Evolutionary conservation across 202 grass and related monocot genomes (phyloP), one percentile per base, ranked within the genome.

Genomic region (Cymbopogon flexuosus): DNA sequence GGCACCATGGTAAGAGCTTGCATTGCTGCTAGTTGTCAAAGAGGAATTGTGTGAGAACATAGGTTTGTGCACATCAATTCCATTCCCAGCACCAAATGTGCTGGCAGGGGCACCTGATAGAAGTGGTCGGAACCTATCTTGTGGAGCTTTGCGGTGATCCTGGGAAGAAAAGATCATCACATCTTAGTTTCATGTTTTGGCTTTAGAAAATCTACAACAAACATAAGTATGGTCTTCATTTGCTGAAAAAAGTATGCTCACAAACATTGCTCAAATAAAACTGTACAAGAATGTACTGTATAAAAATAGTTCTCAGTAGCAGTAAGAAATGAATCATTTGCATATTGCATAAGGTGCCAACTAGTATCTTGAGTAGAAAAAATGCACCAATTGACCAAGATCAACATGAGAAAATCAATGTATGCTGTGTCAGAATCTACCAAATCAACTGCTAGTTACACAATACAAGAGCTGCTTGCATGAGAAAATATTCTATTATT

Each of bases 71-170:
- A 85, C 77, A 83, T 35, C 87, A 69, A 76, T 90, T 84, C 70
- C 72, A 73, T 87, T 94, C 18, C 84, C 88, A 85, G 66, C 29
- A 69, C 83, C 73, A 81, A 98, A 83, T 77, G 95, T 89, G 15
- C 76, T 89, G 42, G 88, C 60, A 72, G 95, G 92, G n/a, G 93
- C 90, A 87, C 88, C 89, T 75, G 95, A 98, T 67, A 98, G 73
- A 59, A 98, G 86, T 86, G 95, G 92, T n/a, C 95, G 86, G 73
- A 98, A 98, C 87, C 88, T 98, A 87, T 94, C 88, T 75, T 91
- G 88, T 33, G 92, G 95, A 70, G 82, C 67, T 86, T 94, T 98
- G 49, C 79, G 87, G 42, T 94, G 95, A 77, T 95, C 95, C 95
- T 98, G 84, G 33, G 89, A 92, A 58, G 14, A 15, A 75, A 75